Percentiles rank a stretch among this genome's conserved stretches.
phyloP scores from a whole-genome alignment of 305 asterid species.

The Fraxinus xanthoxyloides region DNA sequence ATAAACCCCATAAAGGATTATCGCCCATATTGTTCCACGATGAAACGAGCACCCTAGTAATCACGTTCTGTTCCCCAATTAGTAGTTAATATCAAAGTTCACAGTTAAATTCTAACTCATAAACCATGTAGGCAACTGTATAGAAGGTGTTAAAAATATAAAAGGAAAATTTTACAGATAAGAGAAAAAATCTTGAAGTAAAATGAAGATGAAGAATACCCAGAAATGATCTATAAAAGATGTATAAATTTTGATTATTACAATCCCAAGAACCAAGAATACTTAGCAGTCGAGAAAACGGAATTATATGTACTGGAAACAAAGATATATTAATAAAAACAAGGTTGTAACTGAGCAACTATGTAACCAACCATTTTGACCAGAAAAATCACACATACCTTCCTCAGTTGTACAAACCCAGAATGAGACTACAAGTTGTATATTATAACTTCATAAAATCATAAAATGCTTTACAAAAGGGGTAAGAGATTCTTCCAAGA shows the following conservation, averaged over 20 bases:
- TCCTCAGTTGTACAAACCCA: constrained; percentile 28
- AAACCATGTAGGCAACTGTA: background rate
- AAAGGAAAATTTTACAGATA: background rate
- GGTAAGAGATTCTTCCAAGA: background rate
- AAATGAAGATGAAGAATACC: background rate
- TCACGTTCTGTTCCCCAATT: constrained; percentile 15
- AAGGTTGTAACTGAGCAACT: background rate
- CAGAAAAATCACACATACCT: constrained; percentile 22
- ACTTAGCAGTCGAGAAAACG: constrained; percentile 4
- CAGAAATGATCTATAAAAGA: background rate
- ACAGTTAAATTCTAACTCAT: background rate
- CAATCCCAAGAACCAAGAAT: constrained; percentile 1
- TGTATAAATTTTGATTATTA: background rate
- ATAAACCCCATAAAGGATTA: constrained; percentile 37
- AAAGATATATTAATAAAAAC: background rate
- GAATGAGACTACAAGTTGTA: constrained; percentile 5
- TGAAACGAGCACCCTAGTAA: constrained; percentile 10
- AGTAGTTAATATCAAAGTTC: constrained; percentile 3
- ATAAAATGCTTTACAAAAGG: background rate
- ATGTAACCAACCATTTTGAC: constrained; percentile 24
- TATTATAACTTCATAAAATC: background rate
- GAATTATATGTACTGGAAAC: background rate
- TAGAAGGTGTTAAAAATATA: background rate
- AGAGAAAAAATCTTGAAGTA: background rate
- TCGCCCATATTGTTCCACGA: constrained; percentile 22